These are phyloP conservation scores for Rhodotorula sp. DNA, from an alignment of 1,284 basidiomycete species.

Conservation along the genomic window DNA sequence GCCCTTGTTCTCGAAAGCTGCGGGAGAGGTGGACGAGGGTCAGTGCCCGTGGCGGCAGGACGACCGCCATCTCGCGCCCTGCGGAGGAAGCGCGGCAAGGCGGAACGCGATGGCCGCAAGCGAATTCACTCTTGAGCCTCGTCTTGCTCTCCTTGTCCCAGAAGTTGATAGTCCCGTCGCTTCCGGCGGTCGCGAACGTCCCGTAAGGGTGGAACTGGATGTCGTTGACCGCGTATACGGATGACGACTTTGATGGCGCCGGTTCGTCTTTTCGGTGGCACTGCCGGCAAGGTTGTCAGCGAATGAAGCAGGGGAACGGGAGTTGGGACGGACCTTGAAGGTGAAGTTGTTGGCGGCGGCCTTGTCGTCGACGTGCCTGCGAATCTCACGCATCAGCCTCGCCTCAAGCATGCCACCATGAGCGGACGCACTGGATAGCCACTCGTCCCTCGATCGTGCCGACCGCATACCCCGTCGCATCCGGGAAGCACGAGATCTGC, in stretches of 20 bases:
- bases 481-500: slow-evolving; percentile 74
- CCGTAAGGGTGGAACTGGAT: slow-evolving; percentile 87
- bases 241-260: slow-evolving; percentile 50
- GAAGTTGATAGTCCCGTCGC: slow-evolving; percentile 76
- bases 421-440: slow-evolving; percentile 77
- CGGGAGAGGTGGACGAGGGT: not conserved
- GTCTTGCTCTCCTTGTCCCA: slow-evolving; percentile 90
- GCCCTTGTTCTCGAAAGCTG: slow-evolving; percentile 67
- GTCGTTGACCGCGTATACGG: slow-evolving; percentile 88
- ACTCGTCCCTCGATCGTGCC: slow-evolving; percentile 95
- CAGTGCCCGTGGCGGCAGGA: not conserved
- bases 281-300: not conserved
- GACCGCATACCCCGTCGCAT: slow-evolving; percentile 77
- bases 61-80: not conserved
- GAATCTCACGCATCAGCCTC: not conserved
- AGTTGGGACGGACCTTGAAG: slow-evolving; percentile 60
- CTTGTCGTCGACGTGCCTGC: slow-evolving; percentile 76
- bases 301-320: too few species aligned
- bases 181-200: slow-evolving; percentile 91
- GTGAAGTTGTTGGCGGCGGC: slow-evolving; percentile 67
- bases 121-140: slow-evolving; percentile 72
- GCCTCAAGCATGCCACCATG: not conserved
- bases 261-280: slow-evolving; percentile 40
- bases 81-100: not conserved
- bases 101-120: not conserved